A percentile compares a stretch with the other conserved stretches of the same genome.
phyloP scores from a whole-genome alignment of 2,329 filamentous ascomycete genomes.

The Aspergillus sp. region DNA sequence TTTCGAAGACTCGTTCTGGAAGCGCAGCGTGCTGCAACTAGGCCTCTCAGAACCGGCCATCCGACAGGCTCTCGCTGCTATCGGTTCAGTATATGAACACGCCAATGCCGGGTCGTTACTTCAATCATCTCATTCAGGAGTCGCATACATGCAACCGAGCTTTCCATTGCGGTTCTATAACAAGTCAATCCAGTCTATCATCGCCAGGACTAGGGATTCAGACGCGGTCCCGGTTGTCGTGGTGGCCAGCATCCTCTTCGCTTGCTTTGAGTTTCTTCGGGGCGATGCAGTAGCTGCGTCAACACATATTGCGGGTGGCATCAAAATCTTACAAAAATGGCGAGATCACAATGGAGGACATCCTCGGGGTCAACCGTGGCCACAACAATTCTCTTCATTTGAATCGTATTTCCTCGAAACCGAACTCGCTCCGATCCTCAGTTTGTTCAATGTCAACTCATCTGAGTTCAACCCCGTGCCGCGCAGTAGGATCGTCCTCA shows the following conservation, averaged over 20 bases:
- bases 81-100: conserved; percentile 65
- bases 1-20: conserved; percentile 67
- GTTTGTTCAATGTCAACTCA: conserved; percentile 14
- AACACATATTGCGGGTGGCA: conserved; percentile 13
- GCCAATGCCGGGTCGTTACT: conserved; percentile 41
- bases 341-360: conserved; percentile 7
- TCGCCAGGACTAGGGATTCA: conserved; percentile 43
- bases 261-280: conserved; percentile 58
- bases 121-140: conserved; percentile 14
- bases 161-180: conserved; percentile 14
- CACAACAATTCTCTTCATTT: neutral
- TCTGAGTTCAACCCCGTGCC: conserved; percentile 4
- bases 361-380: neutral
- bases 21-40: conserved; percentile 60
- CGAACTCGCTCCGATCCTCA: conserved; percentile 17
- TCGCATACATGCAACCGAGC: neutral
- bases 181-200: conserved; percentile 11
- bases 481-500: conserved; percentile 8
- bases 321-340: conserved; percentile 16
- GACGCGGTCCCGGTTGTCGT: conserved; percentile 39
- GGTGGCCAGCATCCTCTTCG: conserved; percentile 65
- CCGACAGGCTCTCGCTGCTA: conserved; percentile 63
- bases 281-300: conserved; percentile 27
- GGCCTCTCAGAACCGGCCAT: conserved; percentile 63
- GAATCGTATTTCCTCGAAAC: conserved; percentile 17